Percentiles rank a stretch among this genome's conserved stretches.
phyloP scores from a whole-genome alignment of 1,139 yeast species.

The Saccharomyces pastorianus region DNA sequence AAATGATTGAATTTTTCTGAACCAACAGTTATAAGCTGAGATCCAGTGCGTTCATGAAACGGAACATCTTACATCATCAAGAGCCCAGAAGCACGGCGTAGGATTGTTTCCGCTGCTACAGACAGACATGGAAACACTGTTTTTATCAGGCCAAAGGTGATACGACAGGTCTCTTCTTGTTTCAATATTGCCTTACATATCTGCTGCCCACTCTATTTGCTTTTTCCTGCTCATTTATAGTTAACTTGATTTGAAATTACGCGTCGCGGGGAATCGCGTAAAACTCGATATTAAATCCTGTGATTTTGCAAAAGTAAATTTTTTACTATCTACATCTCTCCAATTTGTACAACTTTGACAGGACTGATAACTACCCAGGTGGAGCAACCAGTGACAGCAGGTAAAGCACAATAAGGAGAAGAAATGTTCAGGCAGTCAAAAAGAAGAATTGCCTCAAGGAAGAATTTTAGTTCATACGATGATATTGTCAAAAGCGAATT shows the following conservation, averaged over 20 bases:
- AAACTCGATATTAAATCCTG: neutral
- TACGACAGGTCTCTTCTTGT: neutral
- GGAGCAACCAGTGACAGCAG: neutral
- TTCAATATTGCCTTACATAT: neutral
- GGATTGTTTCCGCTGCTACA: neutral
- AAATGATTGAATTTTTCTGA: neutral
- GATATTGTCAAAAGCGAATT: conserved; percentile 9
- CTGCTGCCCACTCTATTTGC: neutral
- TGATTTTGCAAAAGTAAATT: neutral
- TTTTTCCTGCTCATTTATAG: neutral
- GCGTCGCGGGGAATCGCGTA: conserved; percentile 1
- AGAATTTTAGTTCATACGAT: conserved; percentile 45
- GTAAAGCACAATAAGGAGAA: neutral
- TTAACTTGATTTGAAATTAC: neutral
- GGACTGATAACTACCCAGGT: neutral
- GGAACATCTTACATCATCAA: neutral
- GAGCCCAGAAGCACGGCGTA: neutral
- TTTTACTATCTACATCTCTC: neutral
- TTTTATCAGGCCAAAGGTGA: neutral
- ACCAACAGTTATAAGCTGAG: neutral
- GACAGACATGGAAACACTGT: neutral
- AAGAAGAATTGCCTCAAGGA: conserved; percentile 67
- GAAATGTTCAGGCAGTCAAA: conserved; percentile 68
- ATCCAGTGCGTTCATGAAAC: neutral
- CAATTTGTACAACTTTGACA: neutral